Evolutionary conservation across 2,329 filamentous ascomycete species (phyloP).

Genomic region (Neurospora sp.): DNA sequence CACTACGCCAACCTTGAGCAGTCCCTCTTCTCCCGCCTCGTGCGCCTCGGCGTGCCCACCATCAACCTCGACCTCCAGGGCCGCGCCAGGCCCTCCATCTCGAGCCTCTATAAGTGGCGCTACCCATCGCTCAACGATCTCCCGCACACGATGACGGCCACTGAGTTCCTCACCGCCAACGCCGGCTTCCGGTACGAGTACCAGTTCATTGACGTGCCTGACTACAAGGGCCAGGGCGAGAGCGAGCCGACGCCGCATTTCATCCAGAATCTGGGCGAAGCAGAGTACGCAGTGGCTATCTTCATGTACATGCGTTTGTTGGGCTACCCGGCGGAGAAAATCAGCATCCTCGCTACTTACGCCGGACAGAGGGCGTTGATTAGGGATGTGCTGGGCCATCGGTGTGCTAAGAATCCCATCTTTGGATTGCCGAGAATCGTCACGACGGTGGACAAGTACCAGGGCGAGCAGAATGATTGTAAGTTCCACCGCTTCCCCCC

Average conservation of each 20-base stretch:
- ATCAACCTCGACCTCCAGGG: conserved; percentile 90
- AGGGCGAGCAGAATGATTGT: conserved; percentile 99
- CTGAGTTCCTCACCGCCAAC: conserved; percentile 74
- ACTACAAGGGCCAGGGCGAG: conserved; percentile 87
- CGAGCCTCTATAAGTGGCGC: conserved; percentile 86
- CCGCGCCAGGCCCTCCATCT: conserved; percentile 76
- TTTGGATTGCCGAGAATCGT: conserved; percentile 87
- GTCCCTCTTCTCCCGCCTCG: conserved; percentile 82
- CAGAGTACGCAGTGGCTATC: conserved; percentile 90
- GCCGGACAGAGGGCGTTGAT: conserved; percentile 85
- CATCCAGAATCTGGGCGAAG: conserved; percentile 91
- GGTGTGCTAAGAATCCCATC: conserved; percentile 71
- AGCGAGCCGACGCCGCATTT: conserved; percentile 87
- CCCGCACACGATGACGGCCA: conserved; percentile 55
- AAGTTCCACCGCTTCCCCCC: conserved; percentile 32
- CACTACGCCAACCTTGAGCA: conserved; percentile 96
- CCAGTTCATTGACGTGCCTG: conserved; percentile 90
- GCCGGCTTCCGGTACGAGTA: conserved; percentile 89
- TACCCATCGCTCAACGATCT: conserved; percentile 75
- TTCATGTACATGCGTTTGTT: conserved; percentile 97
- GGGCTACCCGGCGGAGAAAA: conserved; percentile 74
- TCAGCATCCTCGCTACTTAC: conserved; percentile 87
- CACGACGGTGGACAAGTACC: conserved; percentile 95
- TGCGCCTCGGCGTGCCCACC: conserved; percentile 84
- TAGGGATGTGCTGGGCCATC: conserved; percentile 71